Evolutionary conservation across 208 protist genomes (phyloP), one percentile per base, ranked within the genome.

Genomic region (Balamuthia mandrillaris): DNA sequence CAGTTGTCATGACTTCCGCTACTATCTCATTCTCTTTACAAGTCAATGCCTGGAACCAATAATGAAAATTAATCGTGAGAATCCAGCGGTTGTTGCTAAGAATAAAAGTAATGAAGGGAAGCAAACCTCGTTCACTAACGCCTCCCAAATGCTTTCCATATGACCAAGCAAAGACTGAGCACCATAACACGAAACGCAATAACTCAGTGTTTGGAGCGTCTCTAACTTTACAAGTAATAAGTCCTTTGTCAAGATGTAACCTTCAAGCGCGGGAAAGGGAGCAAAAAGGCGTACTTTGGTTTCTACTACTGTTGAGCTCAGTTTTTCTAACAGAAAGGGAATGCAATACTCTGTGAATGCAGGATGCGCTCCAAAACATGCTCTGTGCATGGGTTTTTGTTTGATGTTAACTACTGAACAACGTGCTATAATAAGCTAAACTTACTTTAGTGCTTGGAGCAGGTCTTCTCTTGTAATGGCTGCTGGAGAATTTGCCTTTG

Each of bases 401-500:
- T 7, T 14, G 12, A 42, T 29, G 65, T 42, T n/a, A 27, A 10
- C 0, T n/a, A n/a, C n/a, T n/a, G n/a, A n/a, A n/a, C n/a, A n/a
- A n/a, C n/a, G n/a, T n/a, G n/a, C n/a, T n/a, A n/a, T n/a, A n/a
- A n/a, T n/a, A n/a, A n/a, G n/a, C n/a, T 29, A 31, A 65, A 12
- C 5, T 21, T 77, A 77, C 66, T 49, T 3, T 5, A 79, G 31
- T 14, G n/a, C 60, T 1, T 79, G 49, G 37, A 49, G 39, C 16
- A 90, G 68, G 33, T 68, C 84, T 21, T 88, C 88, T 60, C 74
- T 88, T 1, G 79, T 88, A 42, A 90, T 90, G 18, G 49, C 42
- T 41, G 81, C 81, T 33, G 88, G 88, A 60, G 88, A 84, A 29
- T 66, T 58, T 47, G 78, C 45, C 60, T 87, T 87, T 10, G 88